Evolutionary conservation across 2,329 filamentous ascomycete species (phyloP).

Genomic region (Esteya vermicola): DNA sequence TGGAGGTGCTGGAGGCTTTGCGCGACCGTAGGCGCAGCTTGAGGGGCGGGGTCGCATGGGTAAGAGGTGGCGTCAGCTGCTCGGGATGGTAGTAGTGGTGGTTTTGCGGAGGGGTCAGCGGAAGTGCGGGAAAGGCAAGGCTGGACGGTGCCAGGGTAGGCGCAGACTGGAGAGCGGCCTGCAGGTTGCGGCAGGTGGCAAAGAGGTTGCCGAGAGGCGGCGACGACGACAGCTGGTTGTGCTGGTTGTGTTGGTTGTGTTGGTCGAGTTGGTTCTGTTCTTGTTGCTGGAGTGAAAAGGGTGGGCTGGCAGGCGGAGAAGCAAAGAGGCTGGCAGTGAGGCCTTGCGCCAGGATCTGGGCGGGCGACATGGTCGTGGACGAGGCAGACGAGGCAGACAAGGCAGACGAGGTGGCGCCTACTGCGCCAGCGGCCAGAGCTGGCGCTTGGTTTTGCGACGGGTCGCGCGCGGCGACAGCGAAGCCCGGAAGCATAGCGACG

Average conservation of each 20-base stretch:
- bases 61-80: conserved; percentile 38
- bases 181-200: conserved; percentile 45
- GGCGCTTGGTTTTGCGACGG: too few species aligned
- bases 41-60: conserved; percentile 21
- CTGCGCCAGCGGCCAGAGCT: background rate
- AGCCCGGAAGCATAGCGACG: too few species aligned
- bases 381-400: too few species aligned
- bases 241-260: too few species aligned
- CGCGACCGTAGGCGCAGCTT: conserved; percentile 42
- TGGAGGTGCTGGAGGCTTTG: conserved; percentile 17
- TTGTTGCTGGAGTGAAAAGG: too few species aligned
- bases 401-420: too few species aligned
- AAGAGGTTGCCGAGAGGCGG: conserved; percentile 39
- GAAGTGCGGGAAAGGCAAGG: conserved; percentile 9
- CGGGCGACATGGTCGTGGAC: background rate
- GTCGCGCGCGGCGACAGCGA: too few species aligned
- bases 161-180: conserved; percentile 35
- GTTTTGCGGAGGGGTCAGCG: conserved; percentile 15
- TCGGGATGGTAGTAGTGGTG: conserved; percentile 16
- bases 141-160: conserved; percentile 25
- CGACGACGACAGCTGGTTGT: conserved; percentile 26
- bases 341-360: conserved; percentile 1
- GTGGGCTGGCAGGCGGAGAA: conserved; percentile 45
- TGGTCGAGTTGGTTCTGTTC: too few species aligned
- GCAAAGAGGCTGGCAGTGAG: conserved; percentile 20